Evolutionary conservation across 352 stramenopile genomes (phyloP).

Genomic region (Phytophthora kernoviae): DNA sequence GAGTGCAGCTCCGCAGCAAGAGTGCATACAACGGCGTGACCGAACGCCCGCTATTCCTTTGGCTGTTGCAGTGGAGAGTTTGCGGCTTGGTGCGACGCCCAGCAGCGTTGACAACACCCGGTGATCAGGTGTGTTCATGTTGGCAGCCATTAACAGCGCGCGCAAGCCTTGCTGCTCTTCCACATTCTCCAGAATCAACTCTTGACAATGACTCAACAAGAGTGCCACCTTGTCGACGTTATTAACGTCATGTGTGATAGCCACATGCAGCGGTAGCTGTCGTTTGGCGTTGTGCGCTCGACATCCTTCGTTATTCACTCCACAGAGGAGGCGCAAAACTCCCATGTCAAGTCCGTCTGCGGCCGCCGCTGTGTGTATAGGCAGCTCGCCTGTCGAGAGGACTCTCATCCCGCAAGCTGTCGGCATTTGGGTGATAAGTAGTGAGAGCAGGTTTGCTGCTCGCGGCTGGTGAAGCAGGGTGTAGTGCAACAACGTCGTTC

Average conservation of each 20-base stretch:
- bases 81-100: slow-evolving; percentile 36
- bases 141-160: slow-evolving; percentile 52
- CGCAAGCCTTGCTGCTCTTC: slow-evolving; percentile 47
- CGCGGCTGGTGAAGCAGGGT: slow-evolving; percentile 47
- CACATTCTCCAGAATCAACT: slow-evolving; percentile 30
- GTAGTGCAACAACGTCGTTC: slow-evolving; percentile 67
- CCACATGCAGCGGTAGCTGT: slow-evolving; percentile 56
- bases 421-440: slow-evolving; percentile 34
- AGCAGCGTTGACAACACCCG: slow-evolving; percentile 43
- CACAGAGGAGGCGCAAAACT: slow-evolving; percentile 32
- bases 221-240: slow-evolving; percentile 26
- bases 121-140: slow-evolving; percentile 30
- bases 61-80: slow-evolving; percentile 1
- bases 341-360: slow-evolving; percentile 20
- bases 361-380: slow-evolving; percentile 12
- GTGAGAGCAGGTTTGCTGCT: slow-evolving; percentile 28
- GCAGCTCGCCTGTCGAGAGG: slow-evolving; percentile 31
- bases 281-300: slow-evolving; percentile 51
- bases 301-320: slow-evolving; percentile 32
- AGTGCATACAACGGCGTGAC: slow-evolving; percentile 63
- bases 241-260: slow-evolving; percentile 30
- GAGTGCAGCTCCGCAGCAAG: slow-evolving; percentile 36
- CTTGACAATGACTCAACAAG: slow-evolving; percentile 40
- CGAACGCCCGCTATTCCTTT: slow-evolving; percentile 5
- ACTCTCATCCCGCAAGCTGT: slow-evolving; percentile 27